Evolutionary conservation across 331 rosid species (phyloP).

Genomic region (Phaseolus coccineus): DNA sequence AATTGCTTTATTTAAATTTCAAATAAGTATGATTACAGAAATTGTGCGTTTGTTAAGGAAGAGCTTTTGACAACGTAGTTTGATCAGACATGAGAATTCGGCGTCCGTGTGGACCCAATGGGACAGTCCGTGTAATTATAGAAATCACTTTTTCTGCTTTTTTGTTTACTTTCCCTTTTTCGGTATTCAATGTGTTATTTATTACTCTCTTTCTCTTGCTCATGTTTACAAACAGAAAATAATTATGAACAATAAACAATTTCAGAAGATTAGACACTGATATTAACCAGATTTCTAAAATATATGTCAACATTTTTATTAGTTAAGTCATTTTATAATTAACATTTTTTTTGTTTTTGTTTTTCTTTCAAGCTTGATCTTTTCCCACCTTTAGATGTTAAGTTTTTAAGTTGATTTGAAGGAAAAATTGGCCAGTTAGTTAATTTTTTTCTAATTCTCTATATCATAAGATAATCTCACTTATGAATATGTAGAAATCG

Average conservation of each 20-base stretch:
- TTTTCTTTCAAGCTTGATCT: no score
- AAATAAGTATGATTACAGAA: neutral
- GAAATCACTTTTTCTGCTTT: neutral
- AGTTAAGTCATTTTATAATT: no score
- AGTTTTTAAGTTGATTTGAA: no score
- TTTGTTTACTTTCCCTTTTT: neutral
- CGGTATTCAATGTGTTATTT: neutral
- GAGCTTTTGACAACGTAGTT: constrained; percentile 9
- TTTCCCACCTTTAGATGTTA: no score
- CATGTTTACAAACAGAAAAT: neutral
- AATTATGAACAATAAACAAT: no score
- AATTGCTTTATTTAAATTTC: neutral
- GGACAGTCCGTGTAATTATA: neutral
- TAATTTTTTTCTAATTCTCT: no score
- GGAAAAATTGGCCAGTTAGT: no score
- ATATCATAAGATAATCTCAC: no score
- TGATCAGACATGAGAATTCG: constrained; percentile 16
- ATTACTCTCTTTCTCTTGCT: neutral
- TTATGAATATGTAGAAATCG: no score
- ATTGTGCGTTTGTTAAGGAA: constrained; percentile 21
- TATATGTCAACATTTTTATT: neutral
- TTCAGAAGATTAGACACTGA: neutral
- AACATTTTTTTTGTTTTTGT: no score
- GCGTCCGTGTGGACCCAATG: constrained; percentile 31
- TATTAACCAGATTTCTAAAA: neutral